phyloP scores from a whole-genome alignment of 2,329 filamentous ascomycete genomes.

The Calonectria pauciramosa region DNA sequence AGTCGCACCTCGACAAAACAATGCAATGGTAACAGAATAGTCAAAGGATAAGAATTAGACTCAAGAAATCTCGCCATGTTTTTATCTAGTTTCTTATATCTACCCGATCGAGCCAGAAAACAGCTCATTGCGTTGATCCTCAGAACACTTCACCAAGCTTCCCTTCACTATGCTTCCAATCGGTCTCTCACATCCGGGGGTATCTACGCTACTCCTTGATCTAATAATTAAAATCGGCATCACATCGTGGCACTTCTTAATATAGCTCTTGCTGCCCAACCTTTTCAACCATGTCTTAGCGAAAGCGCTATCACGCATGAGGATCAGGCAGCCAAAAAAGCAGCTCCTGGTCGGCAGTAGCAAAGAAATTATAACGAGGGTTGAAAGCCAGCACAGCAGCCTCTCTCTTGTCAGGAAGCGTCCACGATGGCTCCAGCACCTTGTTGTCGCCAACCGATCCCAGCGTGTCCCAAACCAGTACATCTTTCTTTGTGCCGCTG shows the following conservation, averaged over 20 bases:
- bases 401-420: conserved; percentile 76
- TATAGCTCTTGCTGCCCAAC: background rate
- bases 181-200: conserved; percentile 10
- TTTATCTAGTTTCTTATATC: background rate
- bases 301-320: conserved; percentile 56
- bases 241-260: background rate
- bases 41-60: background rate
- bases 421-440: conserved; percentile 73
- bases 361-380: conserved; percentile 91
- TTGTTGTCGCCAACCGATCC: conserved; percentile 68
- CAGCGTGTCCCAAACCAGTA: conserved; percentile 89
- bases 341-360: conserved; percentile 88
- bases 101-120: background rate
- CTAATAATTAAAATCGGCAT: background rate
- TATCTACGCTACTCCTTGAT: conserved; percentile 20
- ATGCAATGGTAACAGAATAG: background rate
- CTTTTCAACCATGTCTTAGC: background rate
- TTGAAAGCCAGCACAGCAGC: conserved; percentile 88
- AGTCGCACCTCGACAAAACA: background rate
- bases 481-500: conserved; percentile 80
- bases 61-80: background rate
- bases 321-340: conserved; percentile 84
- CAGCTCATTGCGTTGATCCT: background rate
- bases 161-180: background rate
- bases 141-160: background rate